Evolutionary conservation across 2,329 filamentous ascomycete genomes (phyloP), one percentile per base, ranked within the genome.

Genomic region (Cercospora sp.): DNA sequence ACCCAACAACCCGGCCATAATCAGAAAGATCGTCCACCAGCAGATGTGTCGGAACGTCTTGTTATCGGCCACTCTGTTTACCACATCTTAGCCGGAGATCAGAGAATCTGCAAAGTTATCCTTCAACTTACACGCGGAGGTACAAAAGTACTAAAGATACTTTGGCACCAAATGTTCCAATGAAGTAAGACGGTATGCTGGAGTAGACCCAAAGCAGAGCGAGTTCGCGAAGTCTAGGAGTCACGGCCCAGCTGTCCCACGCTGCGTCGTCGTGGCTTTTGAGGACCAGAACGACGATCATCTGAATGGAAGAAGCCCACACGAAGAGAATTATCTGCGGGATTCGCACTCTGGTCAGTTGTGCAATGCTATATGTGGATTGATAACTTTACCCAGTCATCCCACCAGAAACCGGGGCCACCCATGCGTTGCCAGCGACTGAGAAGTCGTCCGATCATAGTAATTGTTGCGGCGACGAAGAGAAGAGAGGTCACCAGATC

Each of bases 401-500:
- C 36, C 36, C 36, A 39, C 36, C 36, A 39, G 36, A 31, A 59
- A 7, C 57, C 57, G 2, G 57, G 57, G 2, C 57, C 57, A 18
- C 57, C 57, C 57, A 59, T 59, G 2, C 28, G 30, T 5, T 18
- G 30, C 57, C 30, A 59, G n/a, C 57, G 57, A 33, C 57, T 59
- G 12, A 33, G 13, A n/a, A 59, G 33, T 9, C 57, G 57, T 33
- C 23, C 57, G 18, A 59, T 18, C 57, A 59, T 33, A 10, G 57
- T 23, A 3, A 59, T 7, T 13, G 57, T 59, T 23, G 57, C 57
- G 5, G 33, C 28, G 18, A 59, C 26, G 12, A 59, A 59, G 16
- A 59, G 57, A 13, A 59, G 26, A 9, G 33, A 33, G n/a, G 57
- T 59, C n/a, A 59, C 57, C 57, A 59, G 57, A 6, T 59, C 57